Evolutionary conservation across 1,284 basidiomycete genomes (phyloP), one percentile per base, ranked within the genome.

Genomic region (Testicularia cyperi): DNA sequence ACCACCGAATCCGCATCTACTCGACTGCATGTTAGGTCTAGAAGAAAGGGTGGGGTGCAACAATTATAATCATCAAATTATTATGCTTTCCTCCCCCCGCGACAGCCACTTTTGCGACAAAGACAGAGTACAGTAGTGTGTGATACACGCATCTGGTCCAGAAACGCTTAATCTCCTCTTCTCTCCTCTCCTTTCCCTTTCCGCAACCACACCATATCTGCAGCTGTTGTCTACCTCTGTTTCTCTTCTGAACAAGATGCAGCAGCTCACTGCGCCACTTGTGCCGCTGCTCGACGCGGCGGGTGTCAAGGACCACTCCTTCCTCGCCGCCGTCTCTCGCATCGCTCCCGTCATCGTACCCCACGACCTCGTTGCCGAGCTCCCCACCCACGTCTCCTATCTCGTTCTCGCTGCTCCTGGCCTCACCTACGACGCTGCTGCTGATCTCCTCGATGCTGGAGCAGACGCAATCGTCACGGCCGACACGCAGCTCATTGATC

Each of bases 391-490:
- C 20, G 20, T 52, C 24, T 29, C 67, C 25, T 56, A 63, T 38
- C 37, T 70, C 31, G 68, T 72, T 6, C 52, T 63, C 13, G 48
- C 53, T 9, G 27, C 43, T 7, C 49, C 58, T 20, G 46, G 38
- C 24, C 47, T 64, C 27, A 44, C 44, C 38, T 58, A 61, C 44
- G 65, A 68, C 20, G 44, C 39, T 4, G 68, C 64, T 8, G 47
- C 61, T 5, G 69, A 68, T 24, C 29, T 72, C 16, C 60, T 74
- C 43, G 68, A 74, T 39, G 46, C 46, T 6, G 71, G 68, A 15
- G 68, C 65, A 14, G 64, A 74, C 29, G 66, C 66, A 10, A 40
- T 72, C 33, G 55, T 70, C 30, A 58, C 57, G n/a, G 38, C 53
- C 20, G 60, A 54, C 40, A 41, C 52, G 1, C 25, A 49, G 26